A percentile compares a stretch with the other conserved stretches of the same genome.
These are phyloP conservation scores for Rhynchosporium graminicola DNA, from an alignment of 2,329 filamentous ascomycete species.

Conservation along the genomic window DNA sequence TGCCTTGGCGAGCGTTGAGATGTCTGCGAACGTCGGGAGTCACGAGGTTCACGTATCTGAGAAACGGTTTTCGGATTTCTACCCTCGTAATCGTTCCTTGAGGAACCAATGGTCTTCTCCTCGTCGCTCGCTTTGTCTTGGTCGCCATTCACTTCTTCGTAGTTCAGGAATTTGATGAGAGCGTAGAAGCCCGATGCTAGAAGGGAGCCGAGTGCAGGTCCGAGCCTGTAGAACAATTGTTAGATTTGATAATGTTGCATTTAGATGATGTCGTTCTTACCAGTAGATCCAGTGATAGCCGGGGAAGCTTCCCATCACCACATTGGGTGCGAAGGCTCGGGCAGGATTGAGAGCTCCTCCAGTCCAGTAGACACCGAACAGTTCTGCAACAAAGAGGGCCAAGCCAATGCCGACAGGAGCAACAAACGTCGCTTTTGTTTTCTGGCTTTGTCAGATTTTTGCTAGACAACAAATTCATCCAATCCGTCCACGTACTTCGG, in stretches of 20 bases:
- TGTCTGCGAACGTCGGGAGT: too few relatives aligned
- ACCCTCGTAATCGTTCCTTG: too few relatives aligned
- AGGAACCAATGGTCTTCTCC: slow-evolving; percentile 4
- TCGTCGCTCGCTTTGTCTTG: slow-evolving; percentile 31
- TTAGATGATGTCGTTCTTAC: slow-evolving; percentile 21
- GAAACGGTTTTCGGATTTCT: too few relatives aligned
- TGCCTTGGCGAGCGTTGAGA: too few relatives aligned
- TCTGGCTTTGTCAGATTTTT: too few relatives aligned
- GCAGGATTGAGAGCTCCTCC: slow-evolving; percentile 50
- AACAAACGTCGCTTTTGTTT: slow-evolving; percentile 59
- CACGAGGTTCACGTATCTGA: too few relatives aligned
- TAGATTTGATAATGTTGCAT: not conserved
- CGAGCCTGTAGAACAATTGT: slow-evolving; percentile 37
- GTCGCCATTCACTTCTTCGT: slow-evolving; percentile 51
- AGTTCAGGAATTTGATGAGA: slow-evolving; percentile 50
- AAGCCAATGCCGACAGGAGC: slow-evolving; percentile 73
- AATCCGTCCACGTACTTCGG: slow-evolving; percentile 62
- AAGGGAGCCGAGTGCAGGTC: slow-evolving; percentile 49
- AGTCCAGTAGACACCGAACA: slow-evolving; percentile 47
- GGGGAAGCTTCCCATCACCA: slow-evolving; percentile 45
- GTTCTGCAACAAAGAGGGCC: slow-evolving; percentile 54
- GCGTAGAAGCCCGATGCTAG: slow-evolving; percentile 50
- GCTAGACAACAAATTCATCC: too few relatives aligned
- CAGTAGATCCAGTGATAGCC: slow-evolving; percentile 50
- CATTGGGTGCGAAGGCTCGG: slow-evolving; percentile 48